Percentiles rank a stretch among this genome's conserved stretches.
Evolutionary conservation across 139 green algal genomes (phyloP).

Genomic region (Chlamydomonas incerta): DNA sequence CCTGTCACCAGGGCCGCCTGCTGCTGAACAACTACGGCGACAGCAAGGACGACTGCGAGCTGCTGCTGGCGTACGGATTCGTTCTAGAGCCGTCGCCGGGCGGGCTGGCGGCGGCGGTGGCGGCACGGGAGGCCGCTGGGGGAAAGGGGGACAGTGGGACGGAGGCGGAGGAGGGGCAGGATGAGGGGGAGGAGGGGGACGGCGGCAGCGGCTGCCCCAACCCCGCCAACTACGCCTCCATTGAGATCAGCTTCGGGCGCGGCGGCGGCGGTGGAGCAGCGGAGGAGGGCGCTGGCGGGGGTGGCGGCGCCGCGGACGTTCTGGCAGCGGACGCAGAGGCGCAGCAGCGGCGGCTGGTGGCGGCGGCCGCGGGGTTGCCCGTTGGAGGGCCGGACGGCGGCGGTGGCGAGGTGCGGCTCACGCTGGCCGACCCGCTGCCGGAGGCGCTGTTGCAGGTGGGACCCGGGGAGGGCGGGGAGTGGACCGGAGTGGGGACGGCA

Average conservation of each 20-base stretch:
- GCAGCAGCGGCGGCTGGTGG: conserved; percentile 44
- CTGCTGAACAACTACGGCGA: conserved; percentile 68
- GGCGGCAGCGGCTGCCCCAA: conserved; percentile 27
- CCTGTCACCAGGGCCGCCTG: conserved; percentile 24
- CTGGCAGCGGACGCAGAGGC: conserved; percentile 37
- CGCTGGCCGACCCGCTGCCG: conserved; percentile 43
- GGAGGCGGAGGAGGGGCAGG: no score
- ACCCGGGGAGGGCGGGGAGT: no score
- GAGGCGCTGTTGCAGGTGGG: conserved; percentile 36
- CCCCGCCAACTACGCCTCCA: conserved; percentile 57
- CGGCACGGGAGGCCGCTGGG: no score
- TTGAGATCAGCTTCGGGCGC: neutral
- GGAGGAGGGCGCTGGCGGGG: neutral
- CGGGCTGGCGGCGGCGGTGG: no score
- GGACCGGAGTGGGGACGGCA: no score
- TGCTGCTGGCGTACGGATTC: conserved; percentile 73
- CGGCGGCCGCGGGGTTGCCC: conserved; percentile 8
- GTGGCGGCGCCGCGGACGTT: neutral
- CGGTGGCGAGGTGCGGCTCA: conserved; percentile 37
- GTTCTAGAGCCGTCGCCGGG: conserved; percentile 9
- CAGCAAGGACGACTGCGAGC: conserved; percentile 68
- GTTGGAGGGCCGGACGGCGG: conserved; percentile 38
- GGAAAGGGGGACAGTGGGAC: no score
- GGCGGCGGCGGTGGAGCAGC: neutral
- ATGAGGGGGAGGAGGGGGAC: no score